Base-by-base conservation (phyloP, 352 stramenopile species). In the Phytophthora idaei region DNA sequence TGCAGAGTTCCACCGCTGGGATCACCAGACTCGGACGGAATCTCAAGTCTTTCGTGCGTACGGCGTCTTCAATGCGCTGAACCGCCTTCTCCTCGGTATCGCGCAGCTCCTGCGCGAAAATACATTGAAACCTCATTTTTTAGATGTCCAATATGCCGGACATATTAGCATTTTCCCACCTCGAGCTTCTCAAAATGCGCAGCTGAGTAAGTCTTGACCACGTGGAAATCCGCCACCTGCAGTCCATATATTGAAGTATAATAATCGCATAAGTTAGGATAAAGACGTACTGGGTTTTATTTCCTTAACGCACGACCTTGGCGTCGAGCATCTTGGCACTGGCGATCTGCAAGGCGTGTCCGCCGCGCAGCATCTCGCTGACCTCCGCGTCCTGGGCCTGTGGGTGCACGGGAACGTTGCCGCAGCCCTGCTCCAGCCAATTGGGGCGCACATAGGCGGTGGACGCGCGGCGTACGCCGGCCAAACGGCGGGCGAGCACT, bases 21-120 rank as follows among this genome's bases (percentile, higher is more conserved):
- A 90, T 63, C 57, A 87, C 49, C 9, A 85, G 46, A 69, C 87
- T 95, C 28, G 87, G 87, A 17, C 87, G 85, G 66, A 93, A 94
- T 7, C 87, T 75, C n/a, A 87, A 71, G 48, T 68, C 73, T 8
- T 81, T 49, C 0, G 69, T 63, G 11, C 66, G 56, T 6, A 89
- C 81, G 9, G 75, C 61, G 3, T 77, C 51, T 39, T 87, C 70
- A 28, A 92, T 69, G 15, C 85, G 83, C 36, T 80, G 67, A 14
- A 91, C 64, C 10, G 76, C 72, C 14, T 71, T 72, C 9, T 89
- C 59, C 59, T 91, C 81, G 8, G 74, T 47, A 41, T 67, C 47
- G 61, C 87, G 76, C 17, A 93, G 68, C 36, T 83, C 71, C 80
- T 90, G 29, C 4, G 57, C 5, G 6, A 64, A 27, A 46, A 49